Percentiles rank a stretch among this genome's conserved stretches.
phyloP scores from a whole-genome alignment of 2,329 filamentous ascomycete genomes.

The Cercospora sp. region DNA sequence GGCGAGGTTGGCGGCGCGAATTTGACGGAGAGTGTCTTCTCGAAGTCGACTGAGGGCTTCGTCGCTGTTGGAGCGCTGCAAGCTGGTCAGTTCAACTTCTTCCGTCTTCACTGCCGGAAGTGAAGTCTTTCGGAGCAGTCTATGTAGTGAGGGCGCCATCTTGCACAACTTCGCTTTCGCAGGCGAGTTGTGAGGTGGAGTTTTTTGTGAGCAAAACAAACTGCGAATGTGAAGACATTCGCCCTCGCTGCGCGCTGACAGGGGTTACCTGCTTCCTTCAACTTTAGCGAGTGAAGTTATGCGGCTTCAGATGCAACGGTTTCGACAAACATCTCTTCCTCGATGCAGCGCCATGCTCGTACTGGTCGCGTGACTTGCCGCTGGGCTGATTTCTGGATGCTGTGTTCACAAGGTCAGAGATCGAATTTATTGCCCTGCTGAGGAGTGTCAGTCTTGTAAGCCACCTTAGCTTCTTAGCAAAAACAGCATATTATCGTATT shows the following conservation, averaged over 20 bases:
- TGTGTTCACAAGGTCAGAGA: neutral
- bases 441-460: neutral
- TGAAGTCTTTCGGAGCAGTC: neutral
- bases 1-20: neutral
- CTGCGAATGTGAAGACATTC: neutral
- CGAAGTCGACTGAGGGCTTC: neutral
- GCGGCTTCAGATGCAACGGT: neutral
- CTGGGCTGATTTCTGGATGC: neutral
- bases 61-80: conserved; percentile 10
- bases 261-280: neutral
- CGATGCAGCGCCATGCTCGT: neutral
- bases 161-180: conserved; percentile 6
- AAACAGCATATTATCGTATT: neutral
- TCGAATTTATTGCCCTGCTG: neutral
- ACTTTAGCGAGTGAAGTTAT: neutral
- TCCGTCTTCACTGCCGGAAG: neutral
- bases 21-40: neutral
- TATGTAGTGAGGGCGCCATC: conserved; percentile 4
- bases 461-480: neutral
- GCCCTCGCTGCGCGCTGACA: neutral
- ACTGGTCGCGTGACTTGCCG: neutral
- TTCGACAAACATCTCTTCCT: neutral
- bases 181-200: conserved; percentile 6
- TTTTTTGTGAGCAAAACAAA: neutral
- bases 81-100: neutral